Evolutionary conservation across 1,284 basidiomycete genomes (phyloP).

Genomic region (Ganoderma lingzhi): DNA sequence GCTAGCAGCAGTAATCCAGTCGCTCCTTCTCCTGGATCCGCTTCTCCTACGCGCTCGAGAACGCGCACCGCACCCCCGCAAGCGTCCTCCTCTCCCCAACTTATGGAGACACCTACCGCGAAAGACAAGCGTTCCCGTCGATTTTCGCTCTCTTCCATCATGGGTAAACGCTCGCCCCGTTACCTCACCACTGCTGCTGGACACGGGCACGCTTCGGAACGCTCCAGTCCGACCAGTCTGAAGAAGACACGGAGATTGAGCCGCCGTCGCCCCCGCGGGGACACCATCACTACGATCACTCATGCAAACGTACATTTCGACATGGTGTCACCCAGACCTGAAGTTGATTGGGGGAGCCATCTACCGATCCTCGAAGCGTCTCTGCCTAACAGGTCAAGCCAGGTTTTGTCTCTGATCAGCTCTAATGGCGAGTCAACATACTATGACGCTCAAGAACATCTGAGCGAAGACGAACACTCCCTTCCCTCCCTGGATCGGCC

Average conservation of each 20-base stretch:
- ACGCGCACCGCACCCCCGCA: conserved; percentile 23
- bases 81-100: conserved; percentile 1
- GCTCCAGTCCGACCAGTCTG: conserved; percentile 11
- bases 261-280: conserved; percentile 23
- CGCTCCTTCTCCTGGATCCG: background rate
- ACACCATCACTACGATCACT: conserved; percentile 30
- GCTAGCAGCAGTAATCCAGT: conserved; percentile 3
- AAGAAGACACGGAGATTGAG: conserved; percentile 8
- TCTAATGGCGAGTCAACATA: conserved; percentile 21
- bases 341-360: conserved; percentile 1
- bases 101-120: conserved; percentile 12
- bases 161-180: conserved; percentile 32
- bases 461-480: conserved; percentile 21
- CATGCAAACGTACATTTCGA: conserved; percentile 31
- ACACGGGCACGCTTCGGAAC: conserved; percentile 1
- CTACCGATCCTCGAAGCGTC: background rate
- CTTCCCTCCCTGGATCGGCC: conserved; percentile 18
- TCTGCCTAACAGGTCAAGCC: conserved; percentile 11
- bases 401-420: conserved; percentile 18
- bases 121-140: conserved; percentile 35
- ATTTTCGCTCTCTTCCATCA: conserved; percentile 42
- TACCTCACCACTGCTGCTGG: background rate
- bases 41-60: conserved; percentile 16
- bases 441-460: conserved; percentile 27
- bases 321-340: conserved; percentile 26